Base-by-base conservation (phyloP, 2,329 filamentous ascomycete species). In the Ceratocystis cubensis region DNA sequence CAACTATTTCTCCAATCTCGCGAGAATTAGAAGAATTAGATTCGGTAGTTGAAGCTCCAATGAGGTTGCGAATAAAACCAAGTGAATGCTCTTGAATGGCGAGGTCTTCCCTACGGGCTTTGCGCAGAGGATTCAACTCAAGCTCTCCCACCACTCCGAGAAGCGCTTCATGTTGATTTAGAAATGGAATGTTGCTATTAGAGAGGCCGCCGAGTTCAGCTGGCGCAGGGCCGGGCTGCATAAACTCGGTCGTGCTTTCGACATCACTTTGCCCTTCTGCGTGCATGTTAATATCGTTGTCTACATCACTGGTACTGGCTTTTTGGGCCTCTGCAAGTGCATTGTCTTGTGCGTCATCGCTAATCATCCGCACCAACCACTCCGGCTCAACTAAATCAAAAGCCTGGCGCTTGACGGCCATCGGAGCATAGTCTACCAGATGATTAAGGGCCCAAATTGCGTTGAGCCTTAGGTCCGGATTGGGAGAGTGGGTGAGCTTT, bases 371-470 rank as follows among this genome's bases (percentile, higher is more conserved):
- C 69, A 93, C 82, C 13, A 97, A 81, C 89, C 91, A 96, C 10
- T 84, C 85, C 0, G 89, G 83, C 7, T 86, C 86, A 3, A 97
- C 80, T 72, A 89, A 85, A 63, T 92, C 85, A 13, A 97, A 77
- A 61, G 83, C 82, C 71, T 88, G 87, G 75, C 94, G 96, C 70
- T 89, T 78, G 13, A 87, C 82, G 57, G 87, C 85, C 20, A 82
- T 82, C 5, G 88, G 84, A 25, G 85, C 86, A 25, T 33, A 25
- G 69, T 88, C 82, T 2, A 96, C 87, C 63, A 96, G 82, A 75
- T 97, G 91, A 73, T 97, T 97, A 67, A 99, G 78, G 5, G 91
- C 91, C 93, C 94, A 99, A 1, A 99, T 77, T 25, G 92, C 91
- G 71, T 94, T 91, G 30, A 95, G 80, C 28, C 91, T 85, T 65